Evolutionary conservation across 2,329 filamentous ascomycete species (phyloP), one percentile per base, ranked within the genome.

Genomic region (Fonsecaea nubica): DNA sequence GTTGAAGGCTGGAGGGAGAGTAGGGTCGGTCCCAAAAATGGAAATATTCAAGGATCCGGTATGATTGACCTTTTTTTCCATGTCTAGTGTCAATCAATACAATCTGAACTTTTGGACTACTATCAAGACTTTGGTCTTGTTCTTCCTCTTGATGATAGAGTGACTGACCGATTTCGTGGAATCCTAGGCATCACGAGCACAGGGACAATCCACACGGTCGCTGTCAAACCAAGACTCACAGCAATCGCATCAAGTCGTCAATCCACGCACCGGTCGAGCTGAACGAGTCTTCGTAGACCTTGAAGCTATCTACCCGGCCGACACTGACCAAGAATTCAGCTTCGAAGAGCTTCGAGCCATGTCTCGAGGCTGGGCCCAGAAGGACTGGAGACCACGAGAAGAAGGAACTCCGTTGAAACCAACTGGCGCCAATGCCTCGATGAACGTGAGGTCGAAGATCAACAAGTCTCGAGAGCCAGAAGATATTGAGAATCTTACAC

Each of bases 31-130:
- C 62, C 85, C 89, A 62, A 98, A 97, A 84, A 90, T 99, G 89
- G 84, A 90, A 75, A 87, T 99, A 54, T 99, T 97, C 84, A 94
- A 92, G 84, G 95, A 99, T 84, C 84, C 91, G 91, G 95, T 99
- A 90, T 90, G 92, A 85, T 77, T 75, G 74, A 76, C 75, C 74
- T 79, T 80, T 80, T 80, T 80, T 77, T 72, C 38, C 78, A 78
- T 70, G 62, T 65, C 61, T 69, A 66, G 64, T 48, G 57, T 40
- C 25, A 50, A 48, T 59, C 45, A 67, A 67, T 45, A 62, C 52
- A 40, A 64, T 63, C 62, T 58, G 36, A 64, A 65, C 56, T 57
- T 48, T 40, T 58, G 38, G 30, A 52, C 32, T 18, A 45, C 7
- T n/a, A 42, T 8, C 32, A 35, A 18, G 54, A 18, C 52, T 36